Percentiles rank a stretch among this genome's conserved stretches.
These are phyloP conservation scores for Botrytis pseudocinerea DNA, from an alignment of 2,329 filamentous ascomycete genomes.

Conservation along the genomic window DNA sequence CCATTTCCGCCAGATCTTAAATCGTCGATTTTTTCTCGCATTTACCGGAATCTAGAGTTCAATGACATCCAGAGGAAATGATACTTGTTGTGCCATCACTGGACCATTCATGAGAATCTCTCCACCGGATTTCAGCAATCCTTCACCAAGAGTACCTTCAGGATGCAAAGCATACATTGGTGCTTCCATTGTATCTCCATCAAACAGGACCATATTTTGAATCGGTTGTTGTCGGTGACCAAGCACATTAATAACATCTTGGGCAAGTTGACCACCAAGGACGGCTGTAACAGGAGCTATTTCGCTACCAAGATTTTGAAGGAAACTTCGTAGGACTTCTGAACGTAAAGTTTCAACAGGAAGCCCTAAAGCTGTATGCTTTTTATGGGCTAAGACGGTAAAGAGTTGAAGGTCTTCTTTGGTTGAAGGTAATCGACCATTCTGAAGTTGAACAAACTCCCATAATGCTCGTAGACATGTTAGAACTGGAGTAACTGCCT, in stretches of 20 bases:
- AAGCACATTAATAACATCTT: conserved; percentile 96
- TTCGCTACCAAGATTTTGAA: conserved; percentile 83
- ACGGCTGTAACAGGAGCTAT: conserved; percentile 85
- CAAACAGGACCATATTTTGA: conserved; percentile 91
- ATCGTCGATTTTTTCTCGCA: background rate
- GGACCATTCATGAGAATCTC: conserved; percentile 23
- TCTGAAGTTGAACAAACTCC: conserved; percentile 71
- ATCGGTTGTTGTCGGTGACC: conserved; percentile 90
- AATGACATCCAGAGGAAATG: conserved; percentile 33
- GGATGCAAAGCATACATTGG: conserved; percentile 82
- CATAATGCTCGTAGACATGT: conserved; percentile 87
- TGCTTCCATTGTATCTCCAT: conserved; percentile 77
- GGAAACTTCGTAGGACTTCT: conserved; percentile 77
- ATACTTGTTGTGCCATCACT: conserved; percentile 21
- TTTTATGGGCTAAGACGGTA: conserved; percentile 73
- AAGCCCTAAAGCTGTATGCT: conserved; percentile 72
- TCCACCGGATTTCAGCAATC: conserved; percentile 39
- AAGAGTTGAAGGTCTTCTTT: conserved; percentile 72
- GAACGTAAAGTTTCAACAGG: conserved; percentile 66
- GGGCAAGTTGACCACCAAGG: conserved; percentile 84
- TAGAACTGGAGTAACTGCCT: conserved; percentile 78
- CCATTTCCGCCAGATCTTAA: conserved; percentile 12
- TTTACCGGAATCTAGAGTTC: conserved; percentile 25
- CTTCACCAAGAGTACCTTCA: conserved; percentile 54
- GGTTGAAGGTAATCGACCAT: conserved; percentile 55